Base-by-base conservation (phyloP, 1,284 basidiomycete species). In the Ceratobasidium sp. region DNA sequence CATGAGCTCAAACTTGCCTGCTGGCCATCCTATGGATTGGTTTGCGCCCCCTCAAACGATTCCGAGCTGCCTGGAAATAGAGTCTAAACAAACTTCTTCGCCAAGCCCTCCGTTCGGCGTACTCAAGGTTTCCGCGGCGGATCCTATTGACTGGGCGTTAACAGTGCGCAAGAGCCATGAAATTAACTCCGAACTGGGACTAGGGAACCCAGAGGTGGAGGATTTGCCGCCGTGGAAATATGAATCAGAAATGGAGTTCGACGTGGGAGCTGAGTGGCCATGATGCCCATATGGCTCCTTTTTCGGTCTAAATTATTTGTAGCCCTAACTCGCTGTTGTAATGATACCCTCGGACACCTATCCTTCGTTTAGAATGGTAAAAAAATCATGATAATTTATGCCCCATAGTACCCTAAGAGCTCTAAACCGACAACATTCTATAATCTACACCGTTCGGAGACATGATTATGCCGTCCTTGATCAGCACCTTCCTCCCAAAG, bases 391-490 rank as follows among this genome's bases (percentile, higher is more conserved):
- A 61, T 30, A 61, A n/a, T 28, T 46, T 16, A 21, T 30, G 41
- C 26, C 47, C 41, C 47, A 59, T 28, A 61, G n/a, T n/a, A n/a
- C n/a, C n/a, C n/a, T n/a, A n/a, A n/a, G n/a, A n/a, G n/a, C n/a
- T 61, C 43, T 61, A 61, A 41, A 61, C 44, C 13, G 64, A 50
- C 46, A 67, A 41, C 9, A 50, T 35, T 21, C 54, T 44, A 55
- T 67, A 67, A 44, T 67, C 64, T 6, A 44, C 41, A 14, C 64
- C 64, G 18, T 67, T 38, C 13, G 64, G 64, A 44, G 64, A 52
- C 64, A 54, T 67, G 32, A 67, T 28, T 43, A 52, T 21, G 35
- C 64, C 64, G 21, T 67, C 44, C 64, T 67, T 67, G 50, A 67
- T 55, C 32, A 44, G 5, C 28, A 67, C 64, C n/a, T 49, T 28